These are phyloP conservation scores for Neurospora sp. DNA, from an alignment of 495 filamentous ascomycete species.

Conservation along the genomic window DNA sequence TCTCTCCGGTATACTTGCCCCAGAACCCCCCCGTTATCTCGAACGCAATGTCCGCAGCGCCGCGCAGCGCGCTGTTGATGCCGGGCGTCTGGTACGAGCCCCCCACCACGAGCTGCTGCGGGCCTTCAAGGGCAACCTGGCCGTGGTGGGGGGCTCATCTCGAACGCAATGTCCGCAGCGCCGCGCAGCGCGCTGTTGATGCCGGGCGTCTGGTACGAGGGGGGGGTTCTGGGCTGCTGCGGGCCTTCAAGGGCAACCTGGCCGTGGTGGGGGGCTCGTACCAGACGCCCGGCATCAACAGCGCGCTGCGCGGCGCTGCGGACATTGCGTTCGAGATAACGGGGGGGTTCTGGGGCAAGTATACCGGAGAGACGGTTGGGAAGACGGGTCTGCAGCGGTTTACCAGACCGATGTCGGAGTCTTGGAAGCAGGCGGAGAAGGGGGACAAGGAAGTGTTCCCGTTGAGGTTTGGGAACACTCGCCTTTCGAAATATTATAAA, in stretches of 20 bases:
- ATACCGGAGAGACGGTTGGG: conserved; percentile 14
- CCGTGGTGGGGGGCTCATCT: conserved; percentile 65
- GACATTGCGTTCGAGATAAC: conserved; percentile 25
- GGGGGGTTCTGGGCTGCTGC: no score
- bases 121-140: conserved; percentile 53
- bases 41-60: conserved; percentile 26
- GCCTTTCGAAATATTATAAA: not conserved
- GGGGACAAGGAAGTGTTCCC: not conserved
- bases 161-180: conserved; percentile 25
- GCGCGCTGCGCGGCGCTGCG: conserved; percentile 28
- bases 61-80: conserved; percentile 29
- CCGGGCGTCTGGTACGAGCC: conserved; percentile 53
- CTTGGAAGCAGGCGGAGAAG: not conserved
- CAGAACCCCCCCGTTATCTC: conserved; percentile 12
- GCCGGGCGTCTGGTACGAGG: conserved; percentile 50
- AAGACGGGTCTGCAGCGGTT: conserved; percentile 28
- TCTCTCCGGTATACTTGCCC: not conserved
- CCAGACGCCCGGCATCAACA: conserved; percentile 29
- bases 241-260: conserved; percentile 52
- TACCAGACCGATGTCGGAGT: not conserved
- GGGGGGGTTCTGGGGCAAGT: not conserved
- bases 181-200: conserved; percentile 30
- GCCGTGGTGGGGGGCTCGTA: conserved; percentile 76
- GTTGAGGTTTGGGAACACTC: not conserved
- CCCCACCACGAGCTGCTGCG: conserved; percentile 50